A percentile compares a stretch with the other conserved stretches of the same genome.
These are phyloP conservation scores for Talaromyces piceae DNA, from an alignment of 2,329 filamentous ascomycete genomes.

Conservation along the genomic window DNA sequence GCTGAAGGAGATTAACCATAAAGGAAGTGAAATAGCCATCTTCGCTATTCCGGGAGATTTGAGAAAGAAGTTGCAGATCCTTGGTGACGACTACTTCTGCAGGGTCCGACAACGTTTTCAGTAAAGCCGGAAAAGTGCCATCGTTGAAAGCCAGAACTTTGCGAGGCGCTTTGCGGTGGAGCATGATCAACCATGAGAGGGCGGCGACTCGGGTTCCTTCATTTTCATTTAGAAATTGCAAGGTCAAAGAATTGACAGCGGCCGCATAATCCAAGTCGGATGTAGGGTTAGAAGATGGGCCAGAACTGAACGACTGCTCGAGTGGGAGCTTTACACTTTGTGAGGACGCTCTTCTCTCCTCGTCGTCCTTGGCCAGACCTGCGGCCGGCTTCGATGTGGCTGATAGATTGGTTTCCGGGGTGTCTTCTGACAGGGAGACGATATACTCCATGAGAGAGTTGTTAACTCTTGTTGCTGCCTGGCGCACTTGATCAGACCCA, in stretches of 20 bases:
- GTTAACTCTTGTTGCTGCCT: constrained; percentile 84
- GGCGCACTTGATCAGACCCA: constrained; percentile 78
- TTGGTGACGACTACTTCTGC: constrained; percentile 93
- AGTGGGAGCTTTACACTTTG: constrained; percentile 21
- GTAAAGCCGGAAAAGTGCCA: constrained; percentile 87
- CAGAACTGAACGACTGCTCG: constrained; percentile 31
- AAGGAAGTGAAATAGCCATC: constrained; percentile 97
- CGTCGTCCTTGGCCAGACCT: constrained; percentile 34
- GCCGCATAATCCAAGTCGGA: constrained; percentile 88
- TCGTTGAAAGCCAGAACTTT: constrained; percentile 95
- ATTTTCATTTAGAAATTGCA: constrained; percentile 93
- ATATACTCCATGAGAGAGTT: constrained; percentile 89
- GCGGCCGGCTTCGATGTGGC: constrained; percentile 21
- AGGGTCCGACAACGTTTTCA: constrained; percentile 93
- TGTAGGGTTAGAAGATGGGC: constrained; percentile 41
- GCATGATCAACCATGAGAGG: constrained; percentile 93
- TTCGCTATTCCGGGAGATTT: constrained; percentile 93
- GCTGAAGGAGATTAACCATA: constrained; percentile 91
- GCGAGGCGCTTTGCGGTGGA: constrained; percentile 87
- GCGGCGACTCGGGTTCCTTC: constrained; percentile 92
- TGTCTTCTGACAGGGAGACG: constrained; percentile 75
- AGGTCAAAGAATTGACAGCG: constrained; percentile 83
- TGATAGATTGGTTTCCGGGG: constrained; percentile 33
- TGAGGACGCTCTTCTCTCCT: constrained; percentile 38
- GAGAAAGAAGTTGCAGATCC: constrained; percentile 85